Conservation (phyloP, 169 alveolate species). For the Babesia microti region DNA sequence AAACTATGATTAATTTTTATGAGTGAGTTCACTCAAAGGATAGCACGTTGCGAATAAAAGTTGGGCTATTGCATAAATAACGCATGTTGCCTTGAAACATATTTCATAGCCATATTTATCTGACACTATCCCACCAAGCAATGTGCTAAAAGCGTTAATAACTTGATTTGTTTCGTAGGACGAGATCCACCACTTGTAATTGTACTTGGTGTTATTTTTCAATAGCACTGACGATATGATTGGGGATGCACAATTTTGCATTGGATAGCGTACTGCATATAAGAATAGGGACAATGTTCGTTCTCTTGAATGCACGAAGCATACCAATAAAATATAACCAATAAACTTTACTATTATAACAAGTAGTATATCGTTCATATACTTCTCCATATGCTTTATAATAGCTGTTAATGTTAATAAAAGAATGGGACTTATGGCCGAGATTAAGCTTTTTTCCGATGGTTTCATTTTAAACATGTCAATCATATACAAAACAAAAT, state of each 20-base stretch:
- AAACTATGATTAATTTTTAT: not conserved
- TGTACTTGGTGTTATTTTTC: constrained; percentile 14
- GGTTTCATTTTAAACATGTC: too few species aligned
- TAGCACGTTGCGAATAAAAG: not conserved
- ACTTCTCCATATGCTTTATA: constrained; percentile 1
- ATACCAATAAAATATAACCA: not conserved
- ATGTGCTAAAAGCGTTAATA: constrained; percentile 16
- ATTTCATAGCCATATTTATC: constrained; percentile 13
- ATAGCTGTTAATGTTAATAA: not conserved
- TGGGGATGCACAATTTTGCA: constrained; percentile 36
- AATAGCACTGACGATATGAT: constrained; percentile 28
- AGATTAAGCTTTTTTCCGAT: too few species aligned
- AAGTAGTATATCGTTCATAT: constrained; percentile 5
- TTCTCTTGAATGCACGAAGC: not conserved
- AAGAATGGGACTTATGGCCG: too few species aligned
- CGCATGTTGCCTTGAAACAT: constrained; percentile 35
- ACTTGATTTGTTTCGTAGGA: constrained; percentile 26
- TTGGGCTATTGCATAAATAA: not conserved
- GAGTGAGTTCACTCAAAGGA: not conserved
- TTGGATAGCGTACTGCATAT: constrained; percentile 5
- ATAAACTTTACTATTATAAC: constrained; percentile 17
- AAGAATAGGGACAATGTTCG: not conserved
- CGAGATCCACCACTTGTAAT: constrained; percentile 39
- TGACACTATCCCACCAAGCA: constrained; percentile 26
- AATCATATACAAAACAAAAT: too few species aligned